Percentiles rank a stretch among this genome's conserved stretches.
Conservation (phyloP, 345 rosid species). For the Citrus sp. region DNA sequence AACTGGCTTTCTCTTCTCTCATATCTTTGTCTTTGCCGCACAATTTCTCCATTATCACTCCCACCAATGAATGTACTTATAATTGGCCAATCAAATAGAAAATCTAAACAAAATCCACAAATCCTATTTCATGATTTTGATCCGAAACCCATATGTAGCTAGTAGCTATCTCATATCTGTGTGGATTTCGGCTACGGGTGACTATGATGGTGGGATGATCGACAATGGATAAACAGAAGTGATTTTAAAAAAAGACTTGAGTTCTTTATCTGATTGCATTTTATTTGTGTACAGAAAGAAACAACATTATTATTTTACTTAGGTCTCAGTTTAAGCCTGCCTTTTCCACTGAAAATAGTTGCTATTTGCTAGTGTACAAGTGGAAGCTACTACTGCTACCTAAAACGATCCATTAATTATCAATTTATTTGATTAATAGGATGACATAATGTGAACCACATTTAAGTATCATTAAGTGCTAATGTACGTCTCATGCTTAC, state of each 20-base stretch:
- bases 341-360: no score
- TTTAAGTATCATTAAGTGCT: background rate
- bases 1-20: background rate
- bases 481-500: constrained; percentile 11
- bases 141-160: no score
- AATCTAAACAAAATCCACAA: no score
- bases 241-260: no score
- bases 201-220: no score
- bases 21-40: background rate
- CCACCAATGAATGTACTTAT: background rate
- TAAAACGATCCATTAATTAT: background rate
- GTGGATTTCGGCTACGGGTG: background rate
- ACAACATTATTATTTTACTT: no score
- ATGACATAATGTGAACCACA: background rate
- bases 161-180: background rate
- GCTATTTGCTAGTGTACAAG: no score
- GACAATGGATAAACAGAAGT: no score
- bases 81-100: background rate
- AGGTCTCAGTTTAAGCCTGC: no score
- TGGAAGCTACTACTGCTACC: background rate
- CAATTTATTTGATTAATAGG: background rate
- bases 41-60: background rate
- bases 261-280: no score
- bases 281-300: no score
- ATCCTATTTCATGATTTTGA: no score